Evolutionary conservation across 345 rosid genomes (phyloP).

Genomic region (Nasturtium officinale): DNA sequence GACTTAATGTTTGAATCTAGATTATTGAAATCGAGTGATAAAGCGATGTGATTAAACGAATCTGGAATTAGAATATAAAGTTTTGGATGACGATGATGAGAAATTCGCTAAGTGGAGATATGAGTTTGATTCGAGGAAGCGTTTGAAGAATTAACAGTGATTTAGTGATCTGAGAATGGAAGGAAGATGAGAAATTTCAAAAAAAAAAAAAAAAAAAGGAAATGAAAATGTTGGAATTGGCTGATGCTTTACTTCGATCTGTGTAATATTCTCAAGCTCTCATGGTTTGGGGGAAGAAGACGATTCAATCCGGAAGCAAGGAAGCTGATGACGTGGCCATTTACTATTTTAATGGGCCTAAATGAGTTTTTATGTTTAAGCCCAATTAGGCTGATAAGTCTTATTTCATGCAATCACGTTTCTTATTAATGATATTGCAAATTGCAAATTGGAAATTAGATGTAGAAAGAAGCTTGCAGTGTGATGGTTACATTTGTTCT

Average conservation of each 20-base stretch:
- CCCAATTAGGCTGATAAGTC: conserved; percentile 8
- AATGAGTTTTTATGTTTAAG: neutral
- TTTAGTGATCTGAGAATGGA: neutral
- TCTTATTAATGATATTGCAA: neutral
- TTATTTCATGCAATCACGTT: neutral
- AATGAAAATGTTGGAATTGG: neutral
- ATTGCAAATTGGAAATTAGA: neutral
- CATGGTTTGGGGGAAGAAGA: conserved; percentile 29
- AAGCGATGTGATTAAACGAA: neutral
- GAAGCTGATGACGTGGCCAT: conserved; percentile 37
- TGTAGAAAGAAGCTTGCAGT: neutral
- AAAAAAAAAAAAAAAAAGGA: too few relatives aligned
- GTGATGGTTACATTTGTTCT: too few relatives aligned
- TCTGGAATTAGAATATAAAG: conserved; percentile 3
- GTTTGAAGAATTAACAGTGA: conserved; percentile 2
- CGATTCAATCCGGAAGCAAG: conserved; percentile 27
- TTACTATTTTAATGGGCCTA: conserved; percentile 16
- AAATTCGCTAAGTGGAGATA: neutral
- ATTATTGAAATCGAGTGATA: neutral
- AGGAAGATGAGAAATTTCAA: neutral
- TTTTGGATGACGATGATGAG: conserved; percentile 1
- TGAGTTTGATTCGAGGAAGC: conserved; percentile 12
- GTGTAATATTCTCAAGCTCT: neutral
- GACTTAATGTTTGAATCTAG: neutral
- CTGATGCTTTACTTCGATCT: conserved; percentile 35